Conservation (phyloP, 1,139 yeast species). For the Debaryomyces udenii region DNA sequence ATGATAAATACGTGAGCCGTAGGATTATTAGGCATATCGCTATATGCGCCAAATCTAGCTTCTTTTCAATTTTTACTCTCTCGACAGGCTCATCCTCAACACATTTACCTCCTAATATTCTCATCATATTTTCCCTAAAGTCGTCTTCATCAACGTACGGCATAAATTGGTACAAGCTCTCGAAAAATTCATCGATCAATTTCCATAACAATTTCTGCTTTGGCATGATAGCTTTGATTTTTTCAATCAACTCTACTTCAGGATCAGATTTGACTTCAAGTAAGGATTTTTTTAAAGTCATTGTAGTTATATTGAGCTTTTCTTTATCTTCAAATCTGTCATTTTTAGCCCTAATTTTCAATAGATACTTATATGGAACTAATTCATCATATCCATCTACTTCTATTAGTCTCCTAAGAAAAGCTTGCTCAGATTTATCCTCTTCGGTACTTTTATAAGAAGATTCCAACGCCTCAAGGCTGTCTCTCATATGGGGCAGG, state of each 20-base stretch:
- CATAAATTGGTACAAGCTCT: conserved; percentile 48
- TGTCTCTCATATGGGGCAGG: conserved; percentile 11
- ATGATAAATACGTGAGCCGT: conserved; percentile 27
- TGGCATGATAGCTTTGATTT: conserved; percentile 36
- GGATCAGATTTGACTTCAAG: conserved; percentile 26
- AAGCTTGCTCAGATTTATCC: conserved; percentile 18
- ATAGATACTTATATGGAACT: conserved; percentile 25
- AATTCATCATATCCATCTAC: conserved; percentile 9
- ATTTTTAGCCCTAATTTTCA: conserved; percentile 19
- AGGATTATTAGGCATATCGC: conserved; percentile 29
- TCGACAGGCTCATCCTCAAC: conserved; percentile 18
- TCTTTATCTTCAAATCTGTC: conserved; percentile 4
- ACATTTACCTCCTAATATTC: conserved; percentile 24
- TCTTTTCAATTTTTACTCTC: conserved; percentile 21
- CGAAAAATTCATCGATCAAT: conserved; percentile 40
- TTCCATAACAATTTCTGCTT: conserved; percentile 40
- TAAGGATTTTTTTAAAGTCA: conserved; percentile 18
- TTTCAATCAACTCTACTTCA: conserved; percentile 25
- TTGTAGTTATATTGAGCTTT: conserved; percentile 2
- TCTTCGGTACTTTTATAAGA: neutral
- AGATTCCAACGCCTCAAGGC: conserved; percentile 6
- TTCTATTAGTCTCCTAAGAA: conserved; percentile 21
- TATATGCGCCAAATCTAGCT: conserved; percentile 27
- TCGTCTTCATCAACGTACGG: conserved; percentile 53
- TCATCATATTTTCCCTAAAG: conserved; percentile 21